These are phyloP conservation scores for Bruguiera hainesii DNA, from an alignment of 441 rosid genomes.

Conservation along the genomic window DNA sequence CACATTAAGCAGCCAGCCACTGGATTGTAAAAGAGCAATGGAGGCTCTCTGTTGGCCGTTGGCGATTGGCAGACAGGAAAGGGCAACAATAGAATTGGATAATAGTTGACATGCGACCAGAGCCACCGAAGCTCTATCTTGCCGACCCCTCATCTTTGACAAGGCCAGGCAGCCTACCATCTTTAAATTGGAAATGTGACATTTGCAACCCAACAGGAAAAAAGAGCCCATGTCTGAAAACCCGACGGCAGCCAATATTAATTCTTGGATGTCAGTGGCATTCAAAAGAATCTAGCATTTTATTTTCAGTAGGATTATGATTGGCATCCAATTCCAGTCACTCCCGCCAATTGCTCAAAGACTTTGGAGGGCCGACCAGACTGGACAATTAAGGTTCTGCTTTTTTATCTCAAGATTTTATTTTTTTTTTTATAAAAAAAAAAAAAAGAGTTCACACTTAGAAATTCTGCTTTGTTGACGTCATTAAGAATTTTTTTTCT, in stretches of 20 bases:
- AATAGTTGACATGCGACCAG: not conserved
- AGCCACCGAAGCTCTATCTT: not conserved
- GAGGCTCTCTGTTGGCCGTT: not conserved
- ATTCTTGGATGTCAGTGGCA: not conserved
- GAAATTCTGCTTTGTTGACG: no score
- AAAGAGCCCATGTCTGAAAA: not conserved
- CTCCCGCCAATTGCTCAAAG: not conserved
- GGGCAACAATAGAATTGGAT: not conserved
- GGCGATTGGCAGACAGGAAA: slow-evolving; percentile 5
- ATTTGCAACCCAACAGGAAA: not conserved
- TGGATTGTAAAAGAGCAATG: not conserved
- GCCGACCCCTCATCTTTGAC: not conserved
- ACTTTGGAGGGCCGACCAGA: slow-evolving; percentile 4
- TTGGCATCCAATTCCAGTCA: slow-evolving; percentile 1
- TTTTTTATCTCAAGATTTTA: not conserved
- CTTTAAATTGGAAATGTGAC: not conserved
- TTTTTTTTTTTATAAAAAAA: no score
- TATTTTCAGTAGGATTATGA: not conserved
- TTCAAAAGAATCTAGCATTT: not conserved
- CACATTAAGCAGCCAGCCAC: not conserved
- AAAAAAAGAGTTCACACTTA: no score
- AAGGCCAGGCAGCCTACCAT: not conserved
- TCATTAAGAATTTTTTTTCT: no score
- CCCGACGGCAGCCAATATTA: not conserved
- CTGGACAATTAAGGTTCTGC: not conserved